Evolutionary conservation across 148 eudicot species (phyloP).

Genomic region (Silene uniflora): DNA sequence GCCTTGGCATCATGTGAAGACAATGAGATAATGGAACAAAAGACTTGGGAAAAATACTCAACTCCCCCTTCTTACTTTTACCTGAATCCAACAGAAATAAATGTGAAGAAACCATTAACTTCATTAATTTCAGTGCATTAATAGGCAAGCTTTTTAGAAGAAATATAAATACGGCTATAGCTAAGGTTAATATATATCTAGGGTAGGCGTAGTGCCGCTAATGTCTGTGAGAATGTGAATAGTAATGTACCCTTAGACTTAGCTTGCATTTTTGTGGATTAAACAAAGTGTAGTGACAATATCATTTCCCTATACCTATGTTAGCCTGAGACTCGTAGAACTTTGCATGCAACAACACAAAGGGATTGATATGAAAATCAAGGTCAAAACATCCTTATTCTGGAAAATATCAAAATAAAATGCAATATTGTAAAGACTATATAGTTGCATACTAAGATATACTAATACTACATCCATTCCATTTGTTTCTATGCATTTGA

Average conservation of each 20-base stretch:
- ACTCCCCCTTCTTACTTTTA: constrained; percentile 88
- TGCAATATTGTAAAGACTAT: background rate
- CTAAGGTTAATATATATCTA: too few species aligned
- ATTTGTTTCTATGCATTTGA: too few species aligned
- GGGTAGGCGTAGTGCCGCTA: too few species aligned
- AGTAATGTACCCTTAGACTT: too few species aligned
- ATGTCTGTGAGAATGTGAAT: too few species aligned
- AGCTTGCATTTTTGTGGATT: too few species aligned
- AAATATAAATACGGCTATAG: background rate
- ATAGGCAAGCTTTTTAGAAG: background rate
- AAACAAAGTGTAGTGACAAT: too few species aligned
- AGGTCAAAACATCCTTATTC: background rate
- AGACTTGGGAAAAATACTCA: constrained; percentile 77
- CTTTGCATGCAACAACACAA: background rate
- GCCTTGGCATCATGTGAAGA: constrained; percentile 94
- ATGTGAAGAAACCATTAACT: background rate
- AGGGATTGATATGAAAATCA: background rate
- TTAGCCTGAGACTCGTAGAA: background rate
- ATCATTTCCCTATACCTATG: background rate
- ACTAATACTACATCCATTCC: too few species aligned
- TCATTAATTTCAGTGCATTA: background rate
- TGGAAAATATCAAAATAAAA: too few species aligned
- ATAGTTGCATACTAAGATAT: background rate
- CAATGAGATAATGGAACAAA: constrained; percentile 71
- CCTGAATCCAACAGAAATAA: constrained; percentile 37